Evolutionary conservation across 1,284 basidiomycete species (phyloP), one percentile per base, ranked within the genome.

Genomic region (Melampsora abietis-canadensis): DNA sequence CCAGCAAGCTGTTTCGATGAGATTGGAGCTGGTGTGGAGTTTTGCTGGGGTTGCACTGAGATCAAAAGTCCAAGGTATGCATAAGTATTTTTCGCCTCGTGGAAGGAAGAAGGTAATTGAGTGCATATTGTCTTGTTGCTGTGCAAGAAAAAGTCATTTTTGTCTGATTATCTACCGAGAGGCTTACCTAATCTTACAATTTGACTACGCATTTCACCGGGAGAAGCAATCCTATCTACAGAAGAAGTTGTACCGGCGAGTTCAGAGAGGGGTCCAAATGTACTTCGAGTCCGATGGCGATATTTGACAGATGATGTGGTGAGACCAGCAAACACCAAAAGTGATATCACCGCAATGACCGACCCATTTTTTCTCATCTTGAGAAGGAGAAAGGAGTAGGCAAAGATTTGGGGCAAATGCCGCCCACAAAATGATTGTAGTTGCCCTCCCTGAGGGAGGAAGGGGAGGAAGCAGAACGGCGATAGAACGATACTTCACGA

Each of bases 191-290:
- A 34, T 46, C 27, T 19, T 31, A 59, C 30, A 59, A 37, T 15
- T 24, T 17, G 34, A 37, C 10, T 37, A 10, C 54, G 54, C 21
- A 34, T 24, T 34, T 21, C 59, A 1, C 67, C 68, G 4, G 59
- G 68, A 47, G 68, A 70, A 24, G 62, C n/a, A 19, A 70, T 70
- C n/a, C 44, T 46, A 27, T 70, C 57, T 19, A 62, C 54, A 27
- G 15, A 34, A 19, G 68, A 40, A 63, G 60, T 61, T 19, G 59
- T 62, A 44, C 68, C 68, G 17, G 59, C 62, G 46, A 70, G 68
- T 59, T 70, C 68, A 61, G 68, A 70, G 54, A 63, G 31, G 2
- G 68, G 68, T 12, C 68, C 68, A 48, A 63, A 54, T 8, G 19
- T 54, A 12, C 51, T 54, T 54, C 51, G 51, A 14, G 12, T 54